phyloP scores from a whole-genome alignment of 305 asterid genomes.

The Petunia hybrid region DNA sequence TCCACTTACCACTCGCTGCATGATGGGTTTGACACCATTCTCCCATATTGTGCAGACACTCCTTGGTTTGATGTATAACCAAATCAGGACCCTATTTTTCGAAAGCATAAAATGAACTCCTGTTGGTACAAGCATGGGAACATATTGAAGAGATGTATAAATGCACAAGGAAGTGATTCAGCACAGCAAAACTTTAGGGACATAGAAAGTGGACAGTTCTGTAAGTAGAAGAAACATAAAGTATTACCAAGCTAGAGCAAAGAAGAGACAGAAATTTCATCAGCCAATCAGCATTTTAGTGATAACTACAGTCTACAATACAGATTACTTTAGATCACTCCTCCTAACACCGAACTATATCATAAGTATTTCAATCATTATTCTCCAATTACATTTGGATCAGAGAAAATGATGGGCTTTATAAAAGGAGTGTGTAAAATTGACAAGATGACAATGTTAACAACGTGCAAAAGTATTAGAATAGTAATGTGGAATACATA shows the following conservation, averaged over 20 bases:
- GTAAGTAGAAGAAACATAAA: neutral
- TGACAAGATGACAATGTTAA: neutral
- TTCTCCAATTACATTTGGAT: neutral
- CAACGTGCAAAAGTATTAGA: neutral
- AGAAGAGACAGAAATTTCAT: neutral
- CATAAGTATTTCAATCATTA: neutral
- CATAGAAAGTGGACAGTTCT: slow-evolving; percentile 4
- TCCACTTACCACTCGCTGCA: slow-evolving; percentile 74
- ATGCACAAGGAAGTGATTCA: neutral
- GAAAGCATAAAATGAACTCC: slow-evolving; percentile 18
- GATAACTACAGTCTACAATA: neutral
- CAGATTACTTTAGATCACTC: neutral
- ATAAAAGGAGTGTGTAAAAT: neutral
- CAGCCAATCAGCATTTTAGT: slow-evolving; percentile 1
- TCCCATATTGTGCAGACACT: slow-evolving; percentile 89
- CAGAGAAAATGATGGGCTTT: neutral
- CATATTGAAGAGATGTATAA: neutral
- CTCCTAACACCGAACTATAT: neutral
- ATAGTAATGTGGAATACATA: neutral
- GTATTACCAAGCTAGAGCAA: slow-evolving; percentile 10
- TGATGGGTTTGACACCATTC: slow-evolving; percentile 98
- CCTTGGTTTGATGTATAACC: slow-evolving; percentile 81
- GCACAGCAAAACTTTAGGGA: neutral
- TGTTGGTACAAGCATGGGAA: slow-evolving; percentile 16
- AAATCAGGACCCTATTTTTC: slow-evolving; percentile 83